Evolutionary conservation across 768 basidiomycete species (phyloP).

Genomic region (Stropharia rugosoannulata): DNA sequence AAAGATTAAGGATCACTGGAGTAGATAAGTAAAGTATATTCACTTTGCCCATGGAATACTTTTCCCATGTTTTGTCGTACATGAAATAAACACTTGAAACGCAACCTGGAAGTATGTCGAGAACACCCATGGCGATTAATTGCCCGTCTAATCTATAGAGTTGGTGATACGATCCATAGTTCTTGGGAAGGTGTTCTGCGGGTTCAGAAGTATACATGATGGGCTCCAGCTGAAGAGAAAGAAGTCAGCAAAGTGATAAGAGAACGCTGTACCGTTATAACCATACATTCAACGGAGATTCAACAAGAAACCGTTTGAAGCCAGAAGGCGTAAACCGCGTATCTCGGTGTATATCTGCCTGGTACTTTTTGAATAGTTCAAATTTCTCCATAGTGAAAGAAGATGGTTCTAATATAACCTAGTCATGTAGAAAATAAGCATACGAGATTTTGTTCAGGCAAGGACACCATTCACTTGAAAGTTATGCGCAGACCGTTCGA

Average conservation of each 20-base stretch:
- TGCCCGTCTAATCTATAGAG: slow-evolving; percentile 80
- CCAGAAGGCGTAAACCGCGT: slow-evolving; percentile 41
- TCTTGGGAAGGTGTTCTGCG: slow-evolving; percentile 60
- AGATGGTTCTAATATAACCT: slow-evolving; percentile 79
- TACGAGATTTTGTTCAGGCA: background rate
- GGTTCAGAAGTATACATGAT: slow-evolving; percentile 56
- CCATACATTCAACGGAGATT: slow-evolving; percentile 70
- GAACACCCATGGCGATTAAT: slow-evolving; percentile 81
- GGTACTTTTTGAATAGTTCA: slow-evolving; percentile 75
- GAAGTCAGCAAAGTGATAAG: background rate
- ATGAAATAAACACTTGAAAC: slow-evolving; percentile 88
- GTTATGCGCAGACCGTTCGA: slow-evolving; percentile 38
- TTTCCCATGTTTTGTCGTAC: slow-evolving; percentile 72
- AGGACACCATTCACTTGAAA: slow-evolving; percentile 52
- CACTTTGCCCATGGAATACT: slow-evolving; percentile 79
- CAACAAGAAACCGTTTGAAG: slow-evolving; percentile 78
- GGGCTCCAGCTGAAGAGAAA: slow-evolving; percentile 44
- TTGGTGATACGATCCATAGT: slow-evolving; percentile 94
- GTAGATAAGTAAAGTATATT: slow-evolving; percentile 2
- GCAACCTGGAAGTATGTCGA: slow-evolving; percentile 87
- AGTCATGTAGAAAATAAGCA: background rate
- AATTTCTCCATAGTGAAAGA: slow-evolving; percentile 82
- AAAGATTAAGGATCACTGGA: background rate
- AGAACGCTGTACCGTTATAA: background rate
- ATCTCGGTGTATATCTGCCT: slow-evolving; percentile 76